Evolutionary conservation across 2,329 filamentous ascomycete species (phyloP), one percentile per base, ranked within the genome.

Genomic region (Raffaelea deltoideospora): DNA sequence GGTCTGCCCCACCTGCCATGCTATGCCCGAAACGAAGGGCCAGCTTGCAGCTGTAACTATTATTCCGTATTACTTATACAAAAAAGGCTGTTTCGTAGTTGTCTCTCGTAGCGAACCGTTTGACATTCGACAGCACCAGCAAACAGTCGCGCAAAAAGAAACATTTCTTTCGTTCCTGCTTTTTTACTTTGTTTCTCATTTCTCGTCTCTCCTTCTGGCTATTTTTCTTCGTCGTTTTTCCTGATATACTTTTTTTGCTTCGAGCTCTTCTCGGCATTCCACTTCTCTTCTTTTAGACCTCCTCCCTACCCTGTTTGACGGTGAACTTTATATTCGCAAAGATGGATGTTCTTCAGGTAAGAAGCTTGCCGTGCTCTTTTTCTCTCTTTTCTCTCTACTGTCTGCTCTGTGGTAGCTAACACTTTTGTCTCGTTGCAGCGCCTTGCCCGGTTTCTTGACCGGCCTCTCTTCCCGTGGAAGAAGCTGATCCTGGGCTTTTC

Each of bases 391-490:
- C 22, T 11, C 15, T 4, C 20, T 23, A 30, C 14, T 26, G 5
- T 31, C 15, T 3, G 10, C 15, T 22, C 13, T 15, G 11, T 13
- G 5, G 3, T 13, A 11, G 26, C 31, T 27, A 35, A 32, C 3
- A 3, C 7, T 17, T n/a, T 26, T 11, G 3, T 29, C 18, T 31
- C 27, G 10, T 15, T 14, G 23, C 53, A 79, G 73, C 71, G 72
- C 65, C 76, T 96, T 48, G 84, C 85, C 54, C 75, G 74, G 58
- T 77, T 81, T 59, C 79, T 96, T 51, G 90, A 98, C 65, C 76
- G 83, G 53, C 87, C 88, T 40, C 67, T 83, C 53, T 94, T 96
- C 64, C 88, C 90, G 38, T 98, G 90, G 90, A 98, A 95, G 74
- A 81, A 76, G 56, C 76, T 98, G 50, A 87, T 98, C 51, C 72